A percentile compares a stretch with the other conserved stretches of the same genome.
phyloP scores from a whole-genome alignment of 345 rosid genomes.

The Geranium rotundifolium region DNA sequence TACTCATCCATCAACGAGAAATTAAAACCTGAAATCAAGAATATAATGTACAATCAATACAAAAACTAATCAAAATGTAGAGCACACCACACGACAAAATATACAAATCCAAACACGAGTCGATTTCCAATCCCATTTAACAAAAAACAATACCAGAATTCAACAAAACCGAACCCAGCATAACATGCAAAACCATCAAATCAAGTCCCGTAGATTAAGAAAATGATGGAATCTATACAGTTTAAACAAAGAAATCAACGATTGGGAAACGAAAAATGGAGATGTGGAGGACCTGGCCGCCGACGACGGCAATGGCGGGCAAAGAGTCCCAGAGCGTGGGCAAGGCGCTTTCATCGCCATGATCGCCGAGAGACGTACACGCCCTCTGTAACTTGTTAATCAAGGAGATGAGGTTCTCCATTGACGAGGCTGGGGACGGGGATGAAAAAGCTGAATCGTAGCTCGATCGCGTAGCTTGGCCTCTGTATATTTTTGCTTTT shows the following conservation, averaged over 20 bases:
- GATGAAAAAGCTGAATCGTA: not conserved
- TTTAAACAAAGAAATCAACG: not conserved
- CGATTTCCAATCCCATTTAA: not conserved
- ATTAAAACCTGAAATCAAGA: no score
- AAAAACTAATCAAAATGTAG: not conserved
- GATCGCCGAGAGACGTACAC: slow-evolving; percentile 89
- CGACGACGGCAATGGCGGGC: slow-evolving; percentile 92
- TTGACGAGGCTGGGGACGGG: slow-evolving; percentile 3
- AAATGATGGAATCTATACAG: not conserved
- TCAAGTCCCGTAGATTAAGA: not conserved
- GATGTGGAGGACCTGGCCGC: slow-evolving; percentile 59
- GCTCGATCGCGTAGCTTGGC: no score
- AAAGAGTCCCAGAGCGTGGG: slow-evolving; percentile 96
- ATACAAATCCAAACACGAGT: no score
- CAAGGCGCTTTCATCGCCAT: slow-evolving; percentile 88
- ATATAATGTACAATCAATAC: not conserved
- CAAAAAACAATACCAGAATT: not conserved
- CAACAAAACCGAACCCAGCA: not conserved
- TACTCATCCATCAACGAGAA: not conserved
- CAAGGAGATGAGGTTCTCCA: slow-evolving; percentile 80
- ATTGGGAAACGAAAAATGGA: not conserved
- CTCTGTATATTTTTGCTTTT: no score
- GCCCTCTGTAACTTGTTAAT: slow-evolving; percentile 92
- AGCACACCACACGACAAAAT: no score
- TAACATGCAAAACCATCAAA: not conserved